Percentiles rank a stretch among this genome's conserved stretches.
Evolutionary conservation across 345 rosid genomes (phyloP).

Genomic region (Pistacia integerrima): DNA sequence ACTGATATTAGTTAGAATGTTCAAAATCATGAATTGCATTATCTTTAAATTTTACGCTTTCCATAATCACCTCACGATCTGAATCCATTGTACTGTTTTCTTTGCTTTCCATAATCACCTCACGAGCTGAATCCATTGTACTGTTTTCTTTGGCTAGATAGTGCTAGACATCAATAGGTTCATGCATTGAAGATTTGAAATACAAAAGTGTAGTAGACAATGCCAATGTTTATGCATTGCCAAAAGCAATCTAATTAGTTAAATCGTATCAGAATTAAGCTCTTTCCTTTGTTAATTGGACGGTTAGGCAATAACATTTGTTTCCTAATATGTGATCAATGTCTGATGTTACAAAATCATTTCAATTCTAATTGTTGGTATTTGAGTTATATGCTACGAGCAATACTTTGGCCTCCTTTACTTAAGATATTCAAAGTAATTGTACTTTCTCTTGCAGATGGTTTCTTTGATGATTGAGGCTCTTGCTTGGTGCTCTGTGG

Average conservation of each 20-base stretch:
- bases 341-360: not conserved
- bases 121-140: not conserved
- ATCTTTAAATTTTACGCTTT: not conserved
- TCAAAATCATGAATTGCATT: not conserved
- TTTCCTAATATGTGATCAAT: not conserved
- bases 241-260: not conserved
- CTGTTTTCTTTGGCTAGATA: not conserved
- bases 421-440: conserved; percentile 7
- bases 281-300: not conserved
- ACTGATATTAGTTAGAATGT: not conserved
- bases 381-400: not conserved
- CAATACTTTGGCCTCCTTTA: not conserved
- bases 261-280: not conserved
- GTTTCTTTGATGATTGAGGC: conserved; percentile 67
- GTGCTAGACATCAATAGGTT: not conserved
- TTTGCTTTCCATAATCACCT: not conserved
- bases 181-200: not conserved
- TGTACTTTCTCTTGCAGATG: conserved; percentile 44
- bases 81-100: not conserved
- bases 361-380: not conserved
- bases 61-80: not conserved
- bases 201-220: not conserved
- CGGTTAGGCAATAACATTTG: not conserved
- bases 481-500: conserved; percentile 80
- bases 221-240: not conserved